Conservation (phyloP, 257 asterid genomes). For the Capsicum rhomboideum region DNA sequence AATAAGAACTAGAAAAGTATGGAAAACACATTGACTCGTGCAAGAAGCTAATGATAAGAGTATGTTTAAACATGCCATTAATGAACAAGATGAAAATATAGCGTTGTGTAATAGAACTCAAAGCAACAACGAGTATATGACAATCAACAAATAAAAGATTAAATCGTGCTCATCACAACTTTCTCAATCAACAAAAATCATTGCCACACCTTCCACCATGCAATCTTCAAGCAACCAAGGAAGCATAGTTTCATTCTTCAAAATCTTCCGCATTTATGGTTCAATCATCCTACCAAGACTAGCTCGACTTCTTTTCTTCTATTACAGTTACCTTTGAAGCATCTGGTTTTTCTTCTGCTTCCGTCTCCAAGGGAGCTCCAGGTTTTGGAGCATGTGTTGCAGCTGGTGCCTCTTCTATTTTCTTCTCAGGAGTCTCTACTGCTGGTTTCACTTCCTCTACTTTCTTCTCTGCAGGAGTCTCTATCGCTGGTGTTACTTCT, state of each 20-base stretch:
- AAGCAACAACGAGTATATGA: neutral
- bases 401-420: neutral
- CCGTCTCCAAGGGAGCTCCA: neutral
- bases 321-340: neutral
- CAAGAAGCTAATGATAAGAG: neutral
- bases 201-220: neutral
- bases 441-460: neutral
- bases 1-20: neutral
- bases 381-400: neutral
- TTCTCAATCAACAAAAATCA: neutral
- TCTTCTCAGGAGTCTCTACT: neutral
- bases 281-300: neutral
- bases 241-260: neutral
- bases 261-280: neutral
- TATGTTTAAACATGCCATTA: neutral
- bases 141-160: neutral
- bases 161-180: neutral
- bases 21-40: neutral
- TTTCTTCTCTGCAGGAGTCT: conserved; percentile 1
- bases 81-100: neutral
- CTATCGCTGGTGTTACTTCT: neutral
- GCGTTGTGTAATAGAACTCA: neutral
- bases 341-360: neutral
- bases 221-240: neutral
- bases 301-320: neutral